Conservation (phyloP, 257 asterid genomes). For the Buddleja alternifolia region DNA sequence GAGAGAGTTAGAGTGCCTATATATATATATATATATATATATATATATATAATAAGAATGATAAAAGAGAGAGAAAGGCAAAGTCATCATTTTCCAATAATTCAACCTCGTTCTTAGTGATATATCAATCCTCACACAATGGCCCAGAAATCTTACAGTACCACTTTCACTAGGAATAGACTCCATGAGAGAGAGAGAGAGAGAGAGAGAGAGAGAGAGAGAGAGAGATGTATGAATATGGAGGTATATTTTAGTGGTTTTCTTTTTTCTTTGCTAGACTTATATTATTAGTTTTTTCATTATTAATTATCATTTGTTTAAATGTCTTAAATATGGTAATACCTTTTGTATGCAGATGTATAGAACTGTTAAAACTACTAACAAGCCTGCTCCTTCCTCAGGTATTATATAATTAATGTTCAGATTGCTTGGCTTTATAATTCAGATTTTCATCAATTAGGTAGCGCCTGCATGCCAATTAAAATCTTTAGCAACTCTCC, state of each 20-base stretch:
- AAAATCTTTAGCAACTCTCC: no score
- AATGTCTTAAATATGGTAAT: slow-evolving; percentile 31
- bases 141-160: slow-evolving; percentile 40
- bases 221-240: no score
- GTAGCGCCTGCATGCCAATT: no score
- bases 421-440: no score
- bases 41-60: slow-evolving; percentile 16
- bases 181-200: slow-evolving; percentile 27
- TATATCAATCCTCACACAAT: slow-evolving; percentile 52
- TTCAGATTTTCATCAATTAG: no score
- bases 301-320: slow-evolving; percentile 6
- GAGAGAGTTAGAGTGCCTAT: slow-evolving; percentile 13
- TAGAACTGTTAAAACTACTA: slow-evolving; percentile 93
- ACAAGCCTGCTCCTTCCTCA: slow-evolving; percentile 93
- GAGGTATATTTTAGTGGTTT: no score
- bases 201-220: background rate
- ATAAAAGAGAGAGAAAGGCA: slow-evolving; percentile 50
- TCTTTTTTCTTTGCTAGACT: no score
- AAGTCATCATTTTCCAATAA: slow-evolving; percentile 88
- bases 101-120: slow-evolving; percentile 84
- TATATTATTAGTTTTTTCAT: no score
- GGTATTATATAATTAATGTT: slow-evolving; percentile 48
- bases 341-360: slow-evolving; percentile 97
- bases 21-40: no score
- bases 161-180: no score